A percentile compares a stretch with the other conserved stretches of the same genome.
Evolutionary conservation across 257 asterid genomes (phyloP).

Genomic region (Lithospermum erythrorhizon): DNA sequence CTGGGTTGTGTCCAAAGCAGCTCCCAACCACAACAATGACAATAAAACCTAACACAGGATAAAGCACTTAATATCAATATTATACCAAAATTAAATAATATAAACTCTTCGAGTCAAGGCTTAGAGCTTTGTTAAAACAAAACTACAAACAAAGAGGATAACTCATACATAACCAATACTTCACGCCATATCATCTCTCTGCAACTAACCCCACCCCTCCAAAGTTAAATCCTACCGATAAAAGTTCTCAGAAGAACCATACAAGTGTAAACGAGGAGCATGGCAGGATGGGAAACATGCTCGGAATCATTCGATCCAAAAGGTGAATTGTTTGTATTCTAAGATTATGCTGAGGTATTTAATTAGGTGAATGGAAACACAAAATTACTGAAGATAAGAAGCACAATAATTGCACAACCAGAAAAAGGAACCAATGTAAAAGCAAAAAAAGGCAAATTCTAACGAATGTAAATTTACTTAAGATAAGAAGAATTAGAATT

Average conservation of each 20-base stretch:
- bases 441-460: constrained; percentile 7
- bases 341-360: background rate
- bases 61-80: constrained; percentile 8
- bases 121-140: background rate
- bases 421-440: constrained; percentile 11
- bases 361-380: background rate
- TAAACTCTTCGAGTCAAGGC: background rate
- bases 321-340: background rate
- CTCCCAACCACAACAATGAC: constrained; percentile 43
- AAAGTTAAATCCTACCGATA: background rate
- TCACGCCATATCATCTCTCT: background rate
- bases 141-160: background rate
- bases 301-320: background rate
- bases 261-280: background rate
- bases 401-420: background rate
- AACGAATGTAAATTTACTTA: background rate
- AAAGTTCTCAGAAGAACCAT: background rate
- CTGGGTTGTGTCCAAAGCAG: constrained; percentile 33
- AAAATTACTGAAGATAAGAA: background rate
- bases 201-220: background rate
- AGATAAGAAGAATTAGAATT: too few species aligned
- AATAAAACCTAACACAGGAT: constrained; percentile 41
- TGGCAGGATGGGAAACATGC: background rate
- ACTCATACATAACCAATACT: background rate
- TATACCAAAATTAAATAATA: background rate